These are phyloP conservation scores for Pascua sp. DNA, from an alignment of 1,284 basidiomycete genomes.

Conservation along the genomic window DNA sequence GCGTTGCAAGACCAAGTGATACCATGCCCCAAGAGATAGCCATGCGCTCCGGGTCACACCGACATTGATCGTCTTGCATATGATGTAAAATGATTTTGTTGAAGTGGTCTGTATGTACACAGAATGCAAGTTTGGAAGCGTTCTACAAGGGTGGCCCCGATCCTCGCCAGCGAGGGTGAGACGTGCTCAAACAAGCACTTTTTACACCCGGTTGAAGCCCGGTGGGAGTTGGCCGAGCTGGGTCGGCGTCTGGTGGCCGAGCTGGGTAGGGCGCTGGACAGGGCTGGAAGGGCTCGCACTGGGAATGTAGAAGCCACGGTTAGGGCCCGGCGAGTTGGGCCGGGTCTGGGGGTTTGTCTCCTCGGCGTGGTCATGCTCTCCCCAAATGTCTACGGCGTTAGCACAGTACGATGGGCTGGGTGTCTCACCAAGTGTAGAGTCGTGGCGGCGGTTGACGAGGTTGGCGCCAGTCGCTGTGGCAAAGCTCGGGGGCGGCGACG, in stretches of 20 bases:
- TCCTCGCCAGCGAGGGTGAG: too few relatives aligned
- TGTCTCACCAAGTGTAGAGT: constrained; percentile 23
- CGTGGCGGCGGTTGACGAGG: constrained; percentile 34
- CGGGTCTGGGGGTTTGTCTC: constrained; percentile 23
- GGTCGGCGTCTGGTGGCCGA: background rate
- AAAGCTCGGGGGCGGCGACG: constrained; percentile 44
- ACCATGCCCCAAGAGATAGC: too few relatives aligned
- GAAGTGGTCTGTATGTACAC: too few relatives aligned
- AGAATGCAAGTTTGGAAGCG: too few relatives aligned
- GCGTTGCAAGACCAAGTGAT: too few relatives aligned
- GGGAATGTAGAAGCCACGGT: constrained; percentile 1
- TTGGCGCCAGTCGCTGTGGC: constrained; percentile 33
- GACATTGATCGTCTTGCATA: too few relatives aligned
- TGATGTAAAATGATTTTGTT: too few relatives aligned
- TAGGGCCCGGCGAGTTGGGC: constrained; percentile 9
- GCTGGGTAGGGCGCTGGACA: background rate
- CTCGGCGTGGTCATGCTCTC: constrained; percentile 26
- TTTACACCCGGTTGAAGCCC: too few relatives aligned
- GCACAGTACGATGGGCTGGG: too few relatives aligned
- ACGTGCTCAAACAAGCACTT: too few relatives aligned
- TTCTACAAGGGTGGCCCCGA: too few relatives aligned
- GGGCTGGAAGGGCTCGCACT: background rate
- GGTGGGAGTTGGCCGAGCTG: background rate
- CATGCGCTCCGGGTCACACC: too few relatives aligned
- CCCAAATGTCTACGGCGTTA: constrained; percentile 38